These are phyloP conservation scores for Alternaria hordeiaustralica DNA, from an alignment of 2,329 filamentous ascomycete species.

Conservation along the genomic window DNA sequence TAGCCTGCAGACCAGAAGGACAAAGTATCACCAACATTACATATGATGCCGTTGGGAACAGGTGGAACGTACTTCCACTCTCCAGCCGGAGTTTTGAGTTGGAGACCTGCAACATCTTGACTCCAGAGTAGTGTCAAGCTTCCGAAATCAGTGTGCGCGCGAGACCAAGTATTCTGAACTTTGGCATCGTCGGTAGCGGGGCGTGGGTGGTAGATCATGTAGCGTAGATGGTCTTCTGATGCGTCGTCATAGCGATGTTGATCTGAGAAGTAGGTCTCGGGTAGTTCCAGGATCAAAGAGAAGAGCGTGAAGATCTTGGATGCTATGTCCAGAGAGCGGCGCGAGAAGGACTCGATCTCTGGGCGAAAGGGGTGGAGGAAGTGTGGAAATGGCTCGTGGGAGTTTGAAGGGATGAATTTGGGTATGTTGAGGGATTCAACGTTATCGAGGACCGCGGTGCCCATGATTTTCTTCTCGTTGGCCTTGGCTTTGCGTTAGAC, in stretches of 20 bases:
- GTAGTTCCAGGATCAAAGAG: slow-evolving; percentile 49
- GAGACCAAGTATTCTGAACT: slow-evolving; percentile 52
- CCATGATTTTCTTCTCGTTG: slow-evolving; percentile 41
- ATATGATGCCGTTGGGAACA: slow-evolving; percentile 56
- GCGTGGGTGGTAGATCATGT: slow-evolving; percentile 54
- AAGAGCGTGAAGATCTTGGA: slow-evolving; percentile 50
- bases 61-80: slow-evolving; percentile 58
- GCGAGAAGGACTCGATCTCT: slow-evolving; percentile 40
- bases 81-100: slow-evolving; percentile 54
- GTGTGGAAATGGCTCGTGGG: slow-evolving; percentile 34
- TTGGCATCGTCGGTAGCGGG: slow-evolving; percentile 46
- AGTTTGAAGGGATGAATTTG: slow-evolving; percentile 36
- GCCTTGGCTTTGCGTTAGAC: slow-evolving; percentile 16
- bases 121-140: slow-evolving; percentile 56
- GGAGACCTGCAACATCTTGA: slow-evolving; percentile 56
- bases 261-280: slow-evolving; percentile 47
- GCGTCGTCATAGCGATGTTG: slow-evolving; percentile 46
- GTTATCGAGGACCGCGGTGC: slow-evolving; percentile 42
- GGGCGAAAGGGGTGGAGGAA: slow-evolving; percentile 32
- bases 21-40: slow-evolving; percentile 56
- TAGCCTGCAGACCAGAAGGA: slow-evolving; percentile 52
- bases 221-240: slow-evolving; percentile 51
- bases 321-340: slow-evolving; percentile 31
- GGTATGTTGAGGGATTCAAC: slow-evolving; percentile 43
- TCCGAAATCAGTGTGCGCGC: slow-evolving; percentile 59